Evolutionary conservation across 139 green algal species (phyloP).

Genomic region (Asterochloris erici): DNA sequence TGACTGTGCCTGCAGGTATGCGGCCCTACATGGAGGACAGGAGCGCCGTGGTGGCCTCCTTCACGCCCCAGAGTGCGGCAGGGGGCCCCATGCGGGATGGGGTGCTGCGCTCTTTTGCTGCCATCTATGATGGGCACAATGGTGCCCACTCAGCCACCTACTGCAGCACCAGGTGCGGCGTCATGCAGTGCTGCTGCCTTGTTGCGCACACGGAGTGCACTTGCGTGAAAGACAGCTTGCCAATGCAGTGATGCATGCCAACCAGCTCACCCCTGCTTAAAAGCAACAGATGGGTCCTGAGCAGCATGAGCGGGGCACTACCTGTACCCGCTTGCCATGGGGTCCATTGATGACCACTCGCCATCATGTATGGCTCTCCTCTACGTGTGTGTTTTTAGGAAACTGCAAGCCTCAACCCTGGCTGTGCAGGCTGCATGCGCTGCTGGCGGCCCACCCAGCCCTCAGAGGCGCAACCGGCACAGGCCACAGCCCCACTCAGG

Average conservation of each 20-base stretch:
- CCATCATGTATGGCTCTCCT: too few relatives aligned
- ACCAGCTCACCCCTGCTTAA: too few relatives aligned
- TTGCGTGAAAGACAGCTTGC: too few relatives aligned
- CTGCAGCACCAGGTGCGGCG: constrained; percentile 20
- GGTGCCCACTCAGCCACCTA: constrained; percentile 56
- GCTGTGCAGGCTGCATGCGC: constrained; percentile 44
- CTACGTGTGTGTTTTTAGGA: too few relatives aligned
- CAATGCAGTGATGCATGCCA: too few relatives aligned
- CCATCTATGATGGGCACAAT: constrained; percentile 75
- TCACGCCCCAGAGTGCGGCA: constrained; percentile 20
- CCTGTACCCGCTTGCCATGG: too few relatives aligned
- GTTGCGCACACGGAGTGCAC: too few relatives aligned
- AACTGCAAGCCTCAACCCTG: not conserved
- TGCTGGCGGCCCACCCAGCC: constrained; percentile 49
- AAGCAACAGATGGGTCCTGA: too few relatives aligned
- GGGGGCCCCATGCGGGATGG: constrained; percentile 35
- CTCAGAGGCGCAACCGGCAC: constrained; percentile 28
- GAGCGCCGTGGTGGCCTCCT: constrained; percentile 40
- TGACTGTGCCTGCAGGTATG: constrained; percentile 9
- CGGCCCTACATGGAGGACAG: constrained; percentile 73
- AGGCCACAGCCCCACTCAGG: constrained; percentile 1
- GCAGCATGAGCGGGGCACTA: too few relatives aligned
- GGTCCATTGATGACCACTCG: too few relatives aligned
- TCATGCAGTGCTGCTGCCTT: not conserved
- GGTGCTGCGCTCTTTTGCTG: constrained; percentile 49